These are phyloP conservation scores for Kingdonia uniflora DNA, from an alignment of 164 flowering plant genomes.

Conservation along the genomic window DNA sequence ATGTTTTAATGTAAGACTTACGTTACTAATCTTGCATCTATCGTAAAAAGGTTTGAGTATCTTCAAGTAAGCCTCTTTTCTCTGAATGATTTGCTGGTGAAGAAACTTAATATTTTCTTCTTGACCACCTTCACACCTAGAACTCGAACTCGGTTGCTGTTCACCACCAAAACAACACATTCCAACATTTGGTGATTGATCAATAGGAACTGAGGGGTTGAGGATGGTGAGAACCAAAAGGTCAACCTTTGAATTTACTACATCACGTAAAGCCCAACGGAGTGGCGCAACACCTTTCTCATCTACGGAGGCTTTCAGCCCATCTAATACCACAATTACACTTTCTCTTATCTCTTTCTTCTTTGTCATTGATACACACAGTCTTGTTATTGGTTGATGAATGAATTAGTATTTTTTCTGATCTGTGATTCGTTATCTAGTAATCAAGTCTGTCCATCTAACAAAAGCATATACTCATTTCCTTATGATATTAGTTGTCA, in stretches of 20 bases:
- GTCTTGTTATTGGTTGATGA: constrained; percentile 3
- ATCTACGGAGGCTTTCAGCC: constrained; percentile 10
- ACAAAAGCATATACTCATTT: neutral
- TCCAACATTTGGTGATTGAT: neutral
- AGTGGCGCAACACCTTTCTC: constrained; percentile 18
- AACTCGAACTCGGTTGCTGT: neutral
- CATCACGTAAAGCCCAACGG: constrained; percentile 9
- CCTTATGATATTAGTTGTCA: neutral
- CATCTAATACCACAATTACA: constrained; percentile 22
- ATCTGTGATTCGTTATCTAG: neutral
- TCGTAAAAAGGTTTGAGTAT: constrained; percentile 23
- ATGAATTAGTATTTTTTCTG: neutral
- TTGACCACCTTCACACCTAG: constrained; percentile 1
- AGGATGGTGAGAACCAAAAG: constrained; percentile 21
- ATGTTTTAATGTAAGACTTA: constrained; percentile 8
- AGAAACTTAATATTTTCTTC: constrained; percentile 8
- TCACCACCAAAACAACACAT: constrained; percentile 14
- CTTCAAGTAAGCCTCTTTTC: constrained; percentile 13
- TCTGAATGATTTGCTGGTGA: constrained; percentile 11
- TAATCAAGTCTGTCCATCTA: neutral
- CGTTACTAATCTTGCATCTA: constrained; percentile 21
- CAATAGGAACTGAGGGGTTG: constrained; percentile 5
- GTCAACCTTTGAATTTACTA: constrained; percentile 3
- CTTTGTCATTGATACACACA: neutral
- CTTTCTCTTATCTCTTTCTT: constrained; percentile 9